Percentiles rank a stretch among this genome's conserved stretches.
Conservation (phyloP, 1,284 basidiomycete genomes). For the Leucoagaricus sp. region DNA sequence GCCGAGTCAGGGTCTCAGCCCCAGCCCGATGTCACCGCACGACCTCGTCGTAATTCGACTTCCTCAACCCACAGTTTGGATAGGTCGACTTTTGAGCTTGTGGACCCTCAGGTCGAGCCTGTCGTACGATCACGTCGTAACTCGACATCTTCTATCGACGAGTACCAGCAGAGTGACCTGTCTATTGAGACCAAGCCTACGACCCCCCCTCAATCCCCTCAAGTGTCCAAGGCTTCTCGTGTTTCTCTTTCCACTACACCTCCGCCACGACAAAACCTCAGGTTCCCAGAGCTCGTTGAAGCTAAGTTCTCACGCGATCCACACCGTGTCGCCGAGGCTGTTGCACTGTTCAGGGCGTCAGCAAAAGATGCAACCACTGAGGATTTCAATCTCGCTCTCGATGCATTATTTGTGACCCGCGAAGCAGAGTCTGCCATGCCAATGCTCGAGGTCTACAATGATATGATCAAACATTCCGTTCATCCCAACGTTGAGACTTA, state of each 20-base stretch:
- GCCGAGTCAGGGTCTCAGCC: neutral
- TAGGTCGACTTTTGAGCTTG: neutral
- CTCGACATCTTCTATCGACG: slow-evolving; percentile 35
- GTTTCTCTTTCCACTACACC: neutral
- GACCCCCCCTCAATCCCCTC: slow-evolving; percentile 30
- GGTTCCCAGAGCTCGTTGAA: slow-evolving; percentile 2
- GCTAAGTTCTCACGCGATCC: slow-evolving; percentile 5
- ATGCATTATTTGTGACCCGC: slow-evolving; percentile 54
- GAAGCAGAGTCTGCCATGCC: slow-evolving; percentile 58
- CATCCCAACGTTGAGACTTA: slow-evolving; percentile 74
- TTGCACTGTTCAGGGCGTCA: slow-evolving; percentile 11
- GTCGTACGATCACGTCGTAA: slow-evolving; percentile 39
- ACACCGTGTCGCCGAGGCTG: slow-evolving; percentile 10
- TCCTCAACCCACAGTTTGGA: slow-evolving; percentile 3
- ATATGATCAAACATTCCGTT: slow-evolving; percentile 69
- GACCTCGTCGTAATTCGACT: slow-evolving; percentile 11
- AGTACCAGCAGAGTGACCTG: neutral
- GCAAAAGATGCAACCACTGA: slow-evolving; percentile 31
- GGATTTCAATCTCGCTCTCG: slow-evolving; percentile 71
- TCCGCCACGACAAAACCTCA: neutral
- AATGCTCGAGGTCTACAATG: slow-evolving; percentile 75
- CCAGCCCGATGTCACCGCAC: neutral
- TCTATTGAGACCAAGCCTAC: slow-evolving; percentile 4
- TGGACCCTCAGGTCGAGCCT: neutral
- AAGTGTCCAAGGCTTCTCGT: slow-evolving; percentile 3